A percentile compares a stretch with the other conserved stretches of the same genome.
Evolutionary conservation across 768 basidiomycete genomes (phyloP).

Genomic region (Leccinum incarnatum): DNA sequence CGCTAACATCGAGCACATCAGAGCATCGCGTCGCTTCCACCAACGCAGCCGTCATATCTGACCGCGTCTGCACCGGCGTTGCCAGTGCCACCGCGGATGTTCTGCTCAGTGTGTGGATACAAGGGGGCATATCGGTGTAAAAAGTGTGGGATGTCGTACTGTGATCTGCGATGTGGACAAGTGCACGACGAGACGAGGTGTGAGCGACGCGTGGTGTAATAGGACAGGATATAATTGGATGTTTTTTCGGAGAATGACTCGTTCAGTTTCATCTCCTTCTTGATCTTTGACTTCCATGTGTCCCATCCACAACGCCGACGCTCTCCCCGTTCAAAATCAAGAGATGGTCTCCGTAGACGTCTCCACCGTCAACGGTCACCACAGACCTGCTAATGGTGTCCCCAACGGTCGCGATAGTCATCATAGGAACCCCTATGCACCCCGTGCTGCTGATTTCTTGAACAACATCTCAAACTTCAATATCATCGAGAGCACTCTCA

Average conservation of each 20-base stretch:
- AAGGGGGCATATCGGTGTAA: slow-evolving; percentile 79
- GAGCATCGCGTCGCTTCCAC: slow-evolving; percentile 57
- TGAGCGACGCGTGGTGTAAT: slow-evolving; percentile 62
- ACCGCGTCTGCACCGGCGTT: slow-evolving; percentile 63
- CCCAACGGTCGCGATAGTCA: slow-evolving; percentile 41
- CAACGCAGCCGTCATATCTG: slow-evolving; percentile 63
- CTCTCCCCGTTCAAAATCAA: slow-evolving; percentile 38
- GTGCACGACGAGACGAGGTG: slow-evolving; percentile 81
- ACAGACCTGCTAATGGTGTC: slow-evolving; percentile 29
- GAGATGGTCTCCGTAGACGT: slow-evolving; percentile 73
- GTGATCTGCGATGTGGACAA: slow-evolving; percentile 66
- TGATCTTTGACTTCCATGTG: slow-evolving; percentile 34
- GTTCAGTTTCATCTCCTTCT: neutral
- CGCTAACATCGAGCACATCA: slow-evolving; percentile 26
- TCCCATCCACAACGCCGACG: slow-evolving; percentile 53
- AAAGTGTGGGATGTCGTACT: slow-evolving; percentile 74
- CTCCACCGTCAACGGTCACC: slow-evolving; percentile 37
- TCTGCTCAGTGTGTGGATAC: slow-evolving; percentile 88
- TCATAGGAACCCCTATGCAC: slow-evolving; percentile 76
- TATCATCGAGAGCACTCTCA: slow-evolving; percentile 95
- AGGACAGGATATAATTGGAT: slow-evolving; percentile 8
- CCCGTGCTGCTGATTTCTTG: slow-evolving; percentile 88
- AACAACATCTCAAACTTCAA: slow-evolving; percentile 92
- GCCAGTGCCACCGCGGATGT: slow-evolving; percentile 59
- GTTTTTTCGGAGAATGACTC: slow-evolving; percentile 10